Conservation (phyloP, 371 early-diverging fungal species). For the Enterospora canceri region DNA sequence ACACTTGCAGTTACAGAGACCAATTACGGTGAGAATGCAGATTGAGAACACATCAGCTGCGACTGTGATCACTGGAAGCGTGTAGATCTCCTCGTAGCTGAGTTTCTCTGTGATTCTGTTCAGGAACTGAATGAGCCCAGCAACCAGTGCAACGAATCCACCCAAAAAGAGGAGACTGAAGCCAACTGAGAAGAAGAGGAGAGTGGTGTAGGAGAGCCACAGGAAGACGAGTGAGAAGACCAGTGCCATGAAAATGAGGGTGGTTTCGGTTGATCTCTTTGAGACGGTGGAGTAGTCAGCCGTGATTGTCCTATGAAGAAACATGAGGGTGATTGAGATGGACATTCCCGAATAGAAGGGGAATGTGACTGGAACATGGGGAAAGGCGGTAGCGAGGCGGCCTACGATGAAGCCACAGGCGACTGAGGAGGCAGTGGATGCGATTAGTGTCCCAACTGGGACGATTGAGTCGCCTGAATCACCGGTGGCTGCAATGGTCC, state of each 20-base stretch:
- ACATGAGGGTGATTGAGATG: neutral
- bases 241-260: neutral
- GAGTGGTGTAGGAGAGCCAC: neutral
- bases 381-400: neutral
- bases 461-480: no score
- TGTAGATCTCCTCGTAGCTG: neutral
- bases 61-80: neutral
- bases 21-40: neutral
- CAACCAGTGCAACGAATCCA: neutral
- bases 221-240: neutral
- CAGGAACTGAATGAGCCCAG: neutral
- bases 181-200: neutral
- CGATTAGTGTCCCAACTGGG: no score
- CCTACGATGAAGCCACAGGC: neutral
- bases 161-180: neutral
- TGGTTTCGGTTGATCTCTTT: neutral
- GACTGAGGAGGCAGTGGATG: no score
- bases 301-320: neutral
- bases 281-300: neutral
- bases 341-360: neutral
- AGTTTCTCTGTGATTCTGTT: no score
- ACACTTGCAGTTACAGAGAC: no score
- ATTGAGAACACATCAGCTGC: neutral
- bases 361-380: neutral
- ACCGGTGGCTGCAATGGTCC: no score